Conservation (phyloP, 441 rosid genomes). For the Adansonia rubrostipa region DNA sequence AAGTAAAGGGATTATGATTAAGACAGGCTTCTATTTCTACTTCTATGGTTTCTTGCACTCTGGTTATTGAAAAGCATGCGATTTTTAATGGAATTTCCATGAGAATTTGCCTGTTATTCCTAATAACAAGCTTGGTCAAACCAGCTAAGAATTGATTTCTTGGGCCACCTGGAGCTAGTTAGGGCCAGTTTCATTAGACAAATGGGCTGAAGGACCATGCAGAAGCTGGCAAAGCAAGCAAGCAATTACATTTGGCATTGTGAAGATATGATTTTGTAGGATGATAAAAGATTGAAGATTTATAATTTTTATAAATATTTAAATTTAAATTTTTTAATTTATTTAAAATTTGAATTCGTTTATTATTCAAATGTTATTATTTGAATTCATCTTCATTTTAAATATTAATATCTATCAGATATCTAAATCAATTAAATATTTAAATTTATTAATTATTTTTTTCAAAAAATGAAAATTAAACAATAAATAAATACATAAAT, state of each 20-base stretch:
- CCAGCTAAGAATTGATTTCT: constrained; percentile 8
- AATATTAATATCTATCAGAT: too few relatives aligned
- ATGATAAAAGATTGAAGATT: too few relatives aligned
- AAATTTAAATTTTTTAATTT: too few relatives aligned
- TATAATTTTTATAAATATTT: too few relatives aligned
- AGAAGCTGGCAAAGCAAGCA: background rate
- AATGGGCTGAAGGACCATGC: background rate
- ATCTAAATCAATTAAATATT: too few relatives aligned
- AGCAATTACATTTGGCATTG: background rate
- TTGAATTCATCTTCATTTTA: too few relatives aligned
- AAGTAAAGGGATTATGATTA: constrained; percentile 16
- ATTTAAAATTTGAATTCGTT: too few relatives aligned
- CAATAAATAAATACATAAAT: too few relatives aligned
- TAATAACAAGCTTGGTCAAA: background rate
- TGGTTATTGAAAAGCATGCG: background rate
- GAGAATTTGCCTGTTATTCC: background rate
- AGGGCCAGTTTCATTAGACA: background rate
- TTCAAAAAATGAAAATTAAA: too few relatives aligned
- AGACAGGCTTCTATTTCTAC: background rate
- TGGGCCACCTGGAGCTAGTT: background rate
- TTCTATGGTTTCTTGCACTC: background rate
- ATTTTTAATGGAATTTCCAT: background rate
- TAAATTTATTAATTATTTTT: too few relatives aligned
- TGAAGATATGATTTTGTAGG: too few relatives aligned
- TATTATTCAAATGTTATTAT: too few relatives aligned